These are phyloP conservation scores for Paracamarosporium sp. DNA, from an alignment of 2,329 filamentous ascomycete species.

Conservation along the genomic window DNA sequence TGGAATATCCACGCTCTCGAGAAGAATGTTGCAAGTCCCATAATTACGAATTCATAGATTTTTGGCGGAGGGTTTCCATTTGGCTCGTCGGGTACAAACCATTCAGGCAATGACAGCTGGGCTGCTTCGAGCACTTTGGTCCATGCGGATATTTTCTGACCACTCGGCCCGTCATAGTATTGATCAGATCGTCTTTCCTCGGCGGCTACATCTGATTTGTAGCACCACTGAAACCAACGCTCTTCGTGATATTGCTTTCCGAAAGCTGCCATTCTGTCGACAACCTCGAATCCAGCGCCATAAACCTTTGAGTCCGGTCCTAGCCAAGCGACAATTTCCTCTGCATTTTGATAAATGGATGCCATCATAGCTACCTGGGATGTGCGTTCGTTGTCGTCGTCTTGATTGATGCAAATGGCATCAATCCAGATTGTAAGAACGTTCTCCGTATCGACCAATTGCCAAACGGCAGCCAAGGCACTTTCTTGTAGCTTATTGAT, in stretches of 20 bases:
- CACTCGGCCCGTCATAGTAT: not conserved
- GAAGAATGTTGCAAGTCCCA: not conserved
- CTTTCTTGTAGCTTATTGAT: not conserved
- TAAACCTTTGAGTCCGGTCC: constrained; percentile 19
- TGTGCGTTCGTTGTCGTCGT: constrained; percentile 15
- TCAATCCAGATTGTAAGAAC: constrained; percentile 13
- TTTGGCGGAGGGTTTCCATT: not conserved
- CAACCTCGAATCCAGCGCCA: not conserved
- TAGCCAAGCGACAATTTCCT: constrained; percentile 4
- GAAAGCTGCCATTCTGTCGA: not conserved
- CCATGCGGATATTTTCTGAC: not conserved
- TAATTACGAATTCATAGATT: not conserved
- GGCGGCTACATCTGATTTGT: not conserved
- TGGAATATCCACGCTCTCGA: constrained; percentile 1
- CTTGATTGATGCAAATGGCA: too few relatives aligned
- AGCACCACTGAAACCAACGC: constrained; percentile 4
- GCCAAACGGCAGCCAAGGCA: not conserved
- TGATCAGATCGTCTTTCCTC: constrained; percentile 2
- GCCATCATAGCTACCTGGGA: constrained; percentile 15
- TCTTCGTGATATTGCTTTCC: not conserved
- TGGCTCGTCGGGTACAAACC: not conserved
- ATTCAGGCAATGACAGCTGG: not conserved
- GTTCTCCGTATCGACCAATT: not conserved
- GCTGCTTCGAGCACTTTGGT: not conserved
- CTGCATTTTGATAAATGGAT: constrained; percentile 7